Evolutionary conservation across 179 eudicot genomes (phyloP).

Genomic region (Amaranthus tricolor): DNA sequence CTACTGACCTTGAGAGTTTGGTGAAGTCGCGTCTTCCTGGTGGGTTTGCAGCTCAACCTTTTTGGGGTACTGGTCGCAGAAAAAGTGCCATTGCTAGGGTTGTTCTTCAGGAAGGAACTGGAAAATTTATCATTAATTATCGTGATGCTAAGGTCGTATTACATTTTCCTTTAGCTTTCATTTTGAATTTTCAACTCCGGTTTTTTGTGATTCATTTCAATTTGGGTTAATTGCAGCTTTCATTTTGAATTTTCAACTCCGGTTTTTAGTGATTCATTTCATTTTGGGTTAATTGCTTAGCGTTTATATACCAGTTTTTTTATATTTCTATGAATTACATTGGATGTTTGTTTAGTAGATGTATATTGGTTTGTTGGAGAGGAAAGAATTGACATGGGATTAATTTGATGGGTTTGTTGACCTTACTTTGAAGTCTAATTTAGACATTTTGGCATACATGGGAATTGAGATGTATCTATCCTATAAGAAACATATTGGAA

Average conservation of each 20-base stretch:
- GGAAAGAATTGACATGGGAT: too few species aligned
- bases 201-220: not conserved
- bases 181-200: not conserved
- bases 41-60: constrained; percentile 81
- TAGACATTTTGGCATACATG: too few species aligned
- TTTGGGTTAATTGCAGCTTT: not conserved
- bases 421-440: too few species aligned
- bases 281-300: not conserved
- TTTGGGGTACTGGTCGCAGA: constrained; percentile 76
- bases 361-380: too few species aligned
- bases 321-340: too few species aligned
- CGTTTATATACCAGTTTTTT: too few species aligned
- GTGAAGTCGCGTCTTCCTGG: constrained; percentile 92
- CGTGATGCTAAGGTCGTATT: constrained; percentile 74
- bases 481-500: too few species aligned
- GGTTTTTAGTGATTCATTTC: not conserved
- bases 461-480: too few species aligned
- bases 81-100: constrained; percentile 92
- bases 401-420: too few species aligned
- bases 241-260: not conserved
- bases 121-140: constrained; percentile 69
- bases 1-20: constrained; percentile 43
- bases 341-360: too few species aligned
- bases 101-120: constrained; percentile 87
- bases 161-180: not conserved